A percentile compares a stretch with the other conserved stretches of the same genome.
These are phyloP conservation scores for Clitoria ternatea DNA, from an alignment of 306 rosid species.

Conservation along the genomic window DNA sequence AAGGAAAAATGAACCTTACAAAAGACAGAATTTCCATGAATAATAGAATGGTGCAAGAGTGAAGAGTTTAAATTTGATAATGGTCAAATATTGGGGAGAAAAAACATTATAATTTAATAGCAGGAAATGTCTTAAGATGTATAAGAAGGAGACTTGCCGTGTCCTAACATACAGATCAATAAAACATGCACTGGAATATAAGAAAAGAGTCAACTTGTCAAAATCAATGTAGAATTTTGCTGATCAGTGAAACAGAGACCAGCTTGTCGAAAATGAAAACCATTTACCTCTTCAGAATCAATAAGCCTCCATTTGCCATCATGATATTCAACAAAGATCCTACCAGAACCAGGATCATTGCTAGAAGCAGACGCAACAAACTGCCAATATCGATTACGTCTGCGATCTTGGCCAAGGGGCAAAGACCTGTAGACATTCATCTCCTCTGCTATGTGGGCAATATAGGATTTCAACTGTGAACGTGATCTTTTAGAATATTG, in stretches of 20 bases:
- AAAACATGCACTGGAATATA: neutral
- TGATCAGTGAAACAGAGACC: neutral
- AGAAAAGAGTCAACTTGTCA: neutral
- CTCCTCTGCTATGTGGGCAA: slow-evolving; percentile 93
- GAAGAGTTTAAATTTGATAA: neutral
- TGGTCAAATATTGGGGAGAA: neutral
- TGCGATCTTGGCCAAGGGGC: slow-evolving; percentile 99
- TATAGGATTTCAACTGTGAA: slow-evolving; percentile 87
- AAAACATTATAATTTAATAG: neutral
- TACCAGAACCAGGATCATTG: slow-evolving; percentile 96
- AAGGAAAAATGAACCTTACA: neutral
- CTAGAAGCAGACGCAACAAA: slow-evolving; percentile 94
- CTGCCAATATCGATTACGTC: slow-evolving; percentile 93
- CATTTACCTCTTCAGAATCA: slow-evolving; percentile 87
- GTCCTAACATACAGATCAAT: neutral
- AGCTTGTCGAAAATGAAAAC: slow-evolving; percentile 5
- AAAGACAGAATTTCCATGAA: neutral
- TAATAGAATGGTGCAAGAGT: neutral
- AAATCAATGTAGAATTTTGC: slow-evolving; percentile 6
- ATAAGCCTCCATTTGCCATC: slow-evolving; percentile 91
- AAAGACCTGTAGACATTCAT: slow-evolving; percentile 91
- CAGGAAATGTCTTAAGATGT: neutral
- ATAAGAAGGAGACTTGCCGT: neutral
- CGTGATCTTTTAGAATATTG: slow-evolving; percentile 88
- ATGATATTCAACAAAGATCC: slow-evolving; percentile 78